Evolutionary conservation across 2,329 filamentous ascomycete genomes (phyloP), one percentile per base, ranked within the genome.

Genomic region (Ceratocystis alfenasii): DNA sequence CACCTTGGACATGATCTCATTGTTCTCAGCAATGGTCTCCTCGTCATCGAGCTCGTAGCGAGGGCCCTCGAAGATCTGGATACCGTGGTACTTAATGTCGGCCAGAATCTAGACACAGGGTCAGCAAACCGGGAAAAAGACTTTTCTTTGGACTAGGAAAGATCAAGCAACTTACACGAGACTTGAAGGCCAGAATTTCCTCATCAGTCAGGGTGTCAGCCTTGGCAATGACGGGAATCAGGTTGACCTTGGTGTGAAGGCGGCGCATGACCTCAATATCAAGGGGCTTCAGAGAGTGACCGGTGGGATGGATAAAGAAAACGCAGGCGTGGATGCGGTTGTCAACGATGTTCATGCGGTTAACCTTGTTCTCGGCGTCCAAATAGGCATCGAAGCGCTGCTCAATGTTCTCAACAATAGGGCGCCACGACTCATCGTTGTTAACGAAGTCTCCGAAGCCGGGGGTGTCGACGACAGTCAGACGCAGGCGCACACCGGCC

Each of bases 1-100:
- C 68, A 99, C 93, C 84, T 97, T 97, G 76, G 93, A 96, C 91
- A 99, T 94, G 77, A 99, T 99, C 81, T 99, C 94, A 77, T 95
- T 94, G 84, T 99, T 99, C 84, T 99, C 94, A 30, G 94, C 94
- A 76, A 99, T 96, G 46, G 94, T 99, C 83, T 99, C 94, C 79
- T 99, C 94, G 71, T 99, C 94, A 74, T 99, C 94, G 69, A 97
- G 88, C 79, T 99, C 94, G 78, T 99, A 99, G 71, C 93, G 89
- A 70, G 94, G 94, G 6, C 94, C 94, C 78, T 99, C 94, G 76
- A 99, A 99, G 79, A 99, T 99, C 78, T 96, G 92, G 74, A 99
- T 96, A 73, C 87, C 89, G 80, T 99, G 93, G 80, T 95, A 87
- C 78, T 94, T 87, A 78, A 99, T 97, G 75, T 99, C 94, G 74